Evolutionary conservation across 1,284 basidiomycete species (phyloP).

Genomic region (Ganoderma lucidum): DNA sequence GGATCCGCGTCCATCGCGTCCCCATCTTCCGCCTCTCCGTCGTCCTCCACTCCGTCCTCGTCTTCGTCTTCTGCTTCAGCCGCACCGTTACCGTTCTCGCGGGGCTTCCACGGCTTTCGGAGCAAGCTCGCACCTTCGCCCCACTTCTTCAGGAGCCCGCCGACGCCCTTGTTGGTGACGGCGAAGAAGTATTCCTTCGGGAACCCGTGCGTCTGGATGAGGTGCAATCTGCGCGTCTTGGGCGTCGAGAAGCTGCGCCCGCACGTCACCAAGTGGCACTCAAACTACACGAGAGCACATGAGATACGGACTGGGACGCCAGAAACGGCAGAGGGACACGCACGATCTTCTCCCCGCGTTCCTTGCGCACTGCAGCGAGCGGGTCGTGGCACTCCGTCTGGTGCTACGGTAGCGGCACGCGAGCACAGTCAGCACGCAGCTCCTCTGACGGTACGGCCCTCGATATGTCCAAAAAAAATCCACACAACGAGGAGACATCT

Average conservation of each 20-base stretch:
- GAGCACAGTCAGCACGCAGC: background rate
- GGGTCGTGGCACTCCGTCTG: slow-evolving; percentile 90
- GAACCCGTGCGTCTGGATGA: slow-evolving; percentile 83
- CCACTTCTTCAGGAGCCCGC: slow-evolving; percentile 76
- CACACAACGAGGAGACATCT: no score
- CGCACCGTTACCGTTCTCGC: slow-evolving; percentile 35
- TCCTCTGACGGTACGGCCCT: background rate
- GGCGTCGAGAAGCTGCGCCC: slow-evolving; percentile 73
- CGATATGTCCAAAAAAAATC: background rate
- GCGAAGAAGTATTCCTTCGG: slow-evolving; percentile 90
- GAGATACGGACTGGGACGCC: background rate
- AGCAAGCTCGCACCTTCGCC: slow-evolving; percentile 83
- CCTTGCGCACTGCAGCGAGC: slow-evolving; percentile 73
- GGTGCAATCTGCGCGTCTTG: slow-evolving; percentile 81
- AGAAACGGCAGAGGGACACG: slow-evolving; percentile 42
- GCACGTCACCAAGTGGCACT: slow-evolving; percentile 79
- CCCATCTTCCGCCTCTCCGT: slow-evolving; percentile 16
- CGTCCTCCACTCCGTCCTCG: slow-evolving; percentile 39
- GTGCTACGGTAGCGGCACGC: slow-evolving; percentile 59
- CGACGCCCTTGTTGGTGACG: slow-evolving; percentile 88
- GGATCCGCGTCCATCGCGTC: slow-evolving; percentile 4
- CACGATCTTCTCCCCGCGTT: slow-evolving; percentile 90
- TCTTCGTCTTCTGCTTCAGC: slow-evolving; percentile 43
- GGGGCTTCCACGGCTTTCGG: slow-evolving; percentile 71
- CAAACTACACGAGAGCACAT: slow-evolving; percentile 64